A percentile compares a stretch with the other conserved stretches of the same genome.
Conservation (phyloP, 2,329 filamentous ascomycete species). For the Penicillium sp. region DNA sequence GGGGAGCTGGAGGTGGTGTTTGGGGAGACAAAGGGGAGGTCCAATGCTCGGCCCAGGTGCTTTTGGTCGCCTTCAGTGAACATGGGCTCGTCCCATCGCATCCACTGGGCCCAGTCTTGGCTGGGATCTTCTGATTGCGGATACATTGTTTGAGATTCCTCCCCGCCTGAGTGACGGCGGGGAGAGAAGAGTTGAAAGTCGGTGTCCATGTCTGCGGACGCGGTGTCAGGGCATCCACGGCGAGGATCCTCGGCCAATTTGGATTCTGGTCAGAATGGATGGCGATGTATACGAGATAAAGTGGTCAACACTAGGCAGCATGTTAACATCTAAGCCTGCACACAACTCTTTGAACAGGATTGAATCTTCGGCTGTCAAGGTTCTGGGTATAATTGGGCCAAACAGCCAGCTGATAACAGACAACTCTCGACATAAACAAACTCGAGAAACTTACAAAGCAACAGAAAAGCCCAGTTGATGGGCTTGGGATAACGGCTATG, state of each 20-base stretch:
- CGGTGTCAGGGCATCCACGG: slow-evolving; percentile 26
- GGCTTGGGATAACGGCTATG: not conserved
- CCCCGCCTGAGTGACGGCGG: slow-evolving; percentile 25
- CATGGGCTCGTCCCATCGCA: slow-evolving; percentile 52
- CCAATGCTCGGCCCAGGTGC: slow-evolving; percentile 32
- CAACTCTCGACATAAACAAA: not conserved
- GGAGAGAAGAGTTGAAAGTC: slow-evolving; percentile 46
- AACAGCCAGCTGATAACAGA: not conserved
- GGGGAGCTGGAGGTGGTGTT: slow-evolving; percentile 34
- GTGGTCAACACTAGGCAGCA: slow-evolving; percentile 18
- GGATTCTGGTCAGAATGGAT: slow-evolving; percentile 9
- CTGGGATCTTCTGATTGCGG: slow-evolving; percentile 37
- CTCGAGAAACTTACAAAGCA: slow-evolving; percentile 16
- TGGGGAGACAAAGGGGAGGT: slow-evolving; percentile 37
- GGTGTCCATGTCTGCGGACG: slow-evolving; percentile 38
- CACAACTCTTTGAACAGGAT: too few species aligned
- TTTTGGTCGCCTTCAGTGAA: slow-evolving; percentile 39
- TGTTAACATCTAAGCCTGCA: not conserved
- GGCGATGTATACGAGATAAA: not conserved
- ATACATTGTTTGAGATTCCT: slow-evolving; percentile 29
- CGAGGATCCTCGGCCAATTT: slow-evolving; percentile 17
- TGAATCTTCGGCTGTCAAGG: not conserved
- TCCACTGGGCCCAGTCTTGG: slow-evolving; percentile 55
- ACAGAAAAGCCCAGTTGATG: not conserved
- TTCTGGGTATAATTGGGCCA: not conserved